Base-by-base conservation (phyloP, 306 rosid genomes). In the Rosa chinensis region DNA sequence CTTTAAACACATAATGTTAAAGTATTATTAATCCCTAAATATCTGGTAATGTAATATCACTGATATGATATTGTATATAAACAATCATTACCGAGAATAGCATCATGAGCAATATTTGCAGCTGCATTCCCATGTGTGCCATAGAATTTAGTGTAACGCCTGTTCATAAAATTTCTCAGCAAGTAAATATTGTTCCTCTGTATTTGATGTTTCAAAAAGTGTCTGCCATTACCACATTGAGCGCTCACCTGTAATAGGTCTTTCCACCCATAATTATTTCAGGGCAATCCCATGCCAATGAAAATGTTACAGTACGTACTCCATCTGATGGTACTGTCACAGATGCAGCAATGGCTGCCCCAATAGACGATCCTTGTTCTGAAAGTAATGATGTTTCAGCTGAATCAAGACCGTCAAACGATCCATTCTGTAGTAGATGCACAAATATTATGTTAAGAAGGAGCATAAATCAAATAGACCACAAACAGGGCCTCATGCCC, bases 221-320 rank as follows among this genome's bases (percentile, higher is more conserved):
- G 48, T 69, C 74, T 80, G 72, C 73, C 67, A 66, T 17, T 39
- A 37, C 71, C 47, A 17, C 47, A 66, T 40, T 16, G 45, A 66
- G 45, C 48, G 84, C 93, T 83, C 78, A 94, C 99, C 95, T 89
- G 90, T 89, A 81, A 84, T 89, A 92, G 61, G 86, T 84, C 85
- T 82, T 88, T 78, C 92, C 94, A 69, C 86, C 75, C 10, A 66
- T 58, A 83, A 94, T 89, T 70, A 86, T 87, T 88, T 92, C 97
- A 68, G 99, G 99, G 83, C 93, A 89, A 84, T 89, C 97, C 99
- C 99, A 94, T 73, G 97, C 92, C 89, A 94, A 77, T 47, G 99
- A 92, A 85, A 94, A 94, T 79, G 97, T 94, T 78, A 89, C 95
- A 18, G 77, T 83, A 16, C 97, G 91, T 35, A 87, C 87, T 52